Evolutionary conservation across 805 yeast genomes (phyloP).

Genomic region (Candida jianshihensis): DNA sequence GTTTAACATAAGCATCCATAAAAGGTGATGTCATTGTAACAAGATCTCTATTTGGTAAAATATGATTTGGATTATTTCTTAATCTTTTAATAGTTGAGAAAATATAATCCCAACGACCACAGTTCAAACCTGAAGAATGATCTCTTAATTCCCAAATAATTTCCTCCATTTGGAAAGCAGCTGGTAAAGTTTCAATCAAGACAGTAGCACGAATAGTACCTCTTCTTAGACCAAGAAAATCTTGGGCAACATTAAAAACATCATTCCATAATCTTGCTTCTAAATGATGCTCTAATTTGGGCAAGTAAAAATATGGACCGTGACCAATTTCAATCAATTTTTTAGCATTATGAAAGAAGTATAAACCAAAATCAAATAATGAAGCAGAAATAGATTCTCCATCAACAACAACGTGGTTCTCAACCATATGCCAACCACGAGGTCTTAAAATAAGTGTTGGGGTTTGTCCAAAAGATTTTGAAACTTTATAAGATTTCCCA

Average conservation of each 20-base stretch:
- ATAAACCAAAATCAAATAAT: conserved; percentile 71
- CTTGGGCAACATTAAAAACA: conserved; percentile 71
- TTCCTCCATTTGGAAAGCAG: conserved; percentile 83
- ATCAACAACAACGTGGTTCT: conserved; percentile 62
- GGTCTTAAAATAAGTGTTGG: conserved; percentile 82
- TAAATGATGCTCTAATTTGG: conserved; percentile 81
- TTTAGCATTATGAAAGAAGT: conserved; percentile 69
- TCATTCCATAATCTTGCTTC: conserved; percentile 84
- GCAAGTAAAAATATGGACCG: conserved; percentile 79
- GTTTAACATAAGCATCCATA: conserved; percentile 72
- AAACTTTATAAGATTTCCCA: conserved; percentile 19
- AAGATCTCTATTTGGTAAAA: conserved; percentile 70
- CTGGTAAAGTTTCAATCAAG: conserved; percentile 76
- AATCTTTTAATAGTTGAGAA: conserved; percentile 73
- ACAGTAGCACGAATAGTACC: conserved; percentile 81
- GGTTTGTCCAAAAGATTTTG: conserved; percentile 41
- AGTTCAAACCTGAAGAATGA: conserved; percentile 76
- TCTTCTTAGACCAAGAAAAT: conserved; percentile 57
- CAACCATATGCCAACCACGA: conserved; percentile 84
- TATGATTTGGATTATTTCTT: conserved; percentile 56
- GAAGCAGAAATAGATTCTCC: conserved; percentile 79
- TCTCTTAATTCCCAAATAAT: conserved; percentile 69
- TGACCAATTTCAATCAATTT: conserved; percentile 55
- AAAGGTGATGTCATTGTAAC: conserved; percentile 80
- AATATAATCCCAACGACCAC: conserved; percentile 89